phyloP scores from a whole-genome alignment of 169 alveolate species.

The Pseudocohnilembus persalinus region DNA sequence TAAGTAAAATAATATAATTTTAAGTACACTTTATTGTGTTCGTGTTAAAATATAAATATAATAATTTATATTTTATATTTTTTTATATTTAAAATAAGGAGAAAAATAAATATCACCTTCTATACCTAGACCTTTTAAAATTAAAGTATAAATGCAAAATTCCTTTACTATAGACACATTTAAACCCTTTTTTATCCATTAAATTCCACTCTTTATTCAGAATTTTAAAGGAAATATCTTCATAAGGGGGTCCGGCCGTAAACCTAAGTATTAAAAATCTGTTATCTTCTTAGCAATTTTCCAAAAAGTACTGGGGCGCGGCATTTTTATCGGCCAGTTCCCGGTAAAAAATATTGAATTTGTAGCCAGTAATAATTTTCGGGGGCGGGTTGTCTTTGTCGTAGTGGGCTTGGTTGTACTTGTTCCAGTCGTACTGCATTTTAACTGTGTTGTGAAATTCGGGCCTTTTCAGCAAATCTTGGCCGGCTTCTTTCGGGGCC shows the following conservation, averaged over 20 bases:
- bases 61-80: no score
- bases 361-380: slow-evolving; percentile 95
- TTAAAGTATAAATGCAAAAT: slow-evolving; percentile 90
- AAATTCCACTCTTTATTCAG: slow-evolving; percentile 97
- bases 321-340: slow-evolving; percentile 91
- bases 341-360: slow-evolving; percentile 96
- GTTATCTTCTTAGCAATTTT: slow-evolving; percentile 60
- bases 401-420: slow-evolving; percentile 96
- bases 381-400: slow-evolving; percentile 98
- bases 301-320: slow-evolving; percentile 94
- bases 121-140: slow-evolving; percentile 89
- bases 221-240: slow-evolving; percentile 95
- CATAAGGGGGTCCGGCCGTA: slow-evolving; percentile 98
- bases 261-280: slow-evolving; percentile 92
- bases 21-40: no score
- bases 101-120: slow-evolving; percentile 90
- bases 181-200: slow-evolving; percentile 90
- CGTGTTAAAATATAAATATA: no score
- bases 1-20: no score
- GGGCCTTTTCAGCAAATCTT: slow-evolving; percentile 86
- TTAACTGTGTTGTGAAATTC: slow-evolving; percentile 93
- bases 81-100: no score
- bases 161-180: slow-evolving; percentile 89
- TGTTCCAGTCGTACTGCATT: slow-evolving; percentile 96
- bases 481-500: slow-evolving; percentile 65